phyloP scores from a whole-genome alignment of 2,329 filamentous ascomycete genomes.

The Clonostachys rosea region DNA sequence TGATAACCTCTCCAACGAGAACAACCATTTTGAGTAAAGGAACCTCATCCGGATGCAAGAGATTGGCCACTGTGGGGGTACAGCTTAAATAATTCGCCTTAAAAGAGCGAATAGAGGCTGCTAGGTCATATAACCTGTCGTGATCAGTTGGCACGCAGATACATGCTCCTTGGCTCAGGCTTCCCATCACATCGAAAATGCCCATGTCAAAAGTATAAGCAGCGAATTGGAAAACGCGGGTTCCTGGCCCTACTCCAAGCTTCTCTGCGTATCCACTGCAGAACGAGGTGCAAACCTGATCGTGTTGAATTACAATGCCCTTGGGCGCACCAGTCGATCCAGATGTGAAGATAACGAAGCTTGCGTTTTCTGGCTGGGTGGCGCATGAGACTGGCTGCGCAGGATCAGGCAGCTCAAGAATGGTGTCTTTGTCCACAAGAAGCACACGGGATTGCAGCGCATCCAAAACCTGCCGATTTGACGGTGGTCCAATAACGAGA shows the following conservation, averaged over 20 bases:
- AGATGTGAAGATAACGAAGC: constrained; percentile 8
- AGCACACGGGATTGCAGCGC: background rate
- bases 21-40: constrained; percentile 3
- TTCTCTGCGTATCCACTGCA: background rate
- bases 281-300: constrained; percentile 7
- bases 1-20: constrained; percentile 7
- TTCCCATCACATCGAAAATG: constrained; percentile 18
- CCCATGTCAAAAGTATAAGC: constrained; percentile 45
- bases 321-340: constrained; percentile 8
- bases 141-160: constrained; percentile 12
- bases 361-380: constrained; percentile 1
- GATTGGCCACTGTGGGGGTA: constrained; percentile 2
- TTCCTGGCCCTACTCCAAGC: constrained; percentile 9
- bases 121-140: constrained; percentile 5
- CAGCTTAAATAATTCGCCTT: background rate
- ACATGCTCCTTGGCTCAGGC: constrained; percentile 9
- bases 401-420: background rate
- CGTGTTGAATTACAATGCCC: constrained; percentile 5
- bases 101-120: background rate
- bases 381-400: background rate
- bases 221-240: constrained; percentile 48
- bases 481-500: constrained; percentile 5
- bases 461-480: background rate
- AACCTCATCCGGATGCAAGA: constrained; percentile 1
- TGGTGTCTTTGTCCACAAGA: background rate